These are phyloP conservation scores for Dothidotthia symphoricarpi DNA, from an alignment of 2,329 filamentous ascomycete genomes.

Conservation along the genomic window DNA sequence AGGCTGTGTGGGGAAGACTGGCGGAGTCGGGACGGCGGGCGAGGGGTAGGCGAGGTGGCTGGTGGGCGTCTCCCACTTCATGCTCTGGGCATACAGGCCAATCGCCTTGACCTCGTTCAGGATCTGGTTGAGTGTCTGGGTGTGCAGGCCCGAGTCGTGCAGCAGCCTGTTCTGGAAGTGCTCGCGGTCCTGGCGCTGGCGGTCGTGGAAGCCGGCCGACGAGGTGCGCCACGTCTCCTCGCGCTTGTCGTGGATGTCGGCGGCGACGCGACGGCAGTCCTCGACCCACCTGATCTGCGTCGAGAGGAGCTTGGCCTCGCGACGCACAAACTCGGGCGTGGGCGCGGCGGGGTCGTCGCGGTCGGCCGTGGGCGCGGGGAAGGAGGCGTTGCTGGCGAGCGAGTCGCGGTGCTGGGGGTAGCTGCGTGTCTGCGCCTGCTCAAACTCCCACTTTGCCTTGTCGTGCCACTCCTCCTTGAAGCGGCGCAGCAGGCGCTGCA, in stretches of 20 bases:
- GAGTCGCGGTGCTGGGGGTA: background rate
- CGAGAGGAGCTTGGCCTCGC: slow-evolving; percentile 30
- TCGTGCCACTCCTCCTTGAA: slow-evolving; percentile 39
- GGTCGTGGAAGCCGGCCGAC: slow-evolving; percentile 43
- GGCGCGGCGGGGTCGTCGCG: slow-evolving; percentile 8
- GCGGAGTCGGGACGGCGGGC: slow-evolving; percentile 6
- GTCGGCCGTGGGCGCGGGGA: slow-evolving; percentile 15
- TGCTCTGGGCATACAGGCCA: slow-evolving; percentile 21
- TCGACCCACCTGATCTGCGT: slow-evolving; percentile 42
- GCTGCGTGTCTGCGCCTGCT: slow-evolving; percentile 3
- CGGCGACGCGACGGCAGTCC: slow-evolving; percentile 38
- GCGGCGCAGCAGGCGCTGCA: slow-evolving; percentile 47
- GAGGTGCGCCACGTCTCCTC: slow-evolving; percentile 45
- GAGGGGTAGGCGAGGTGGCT: slow-evolving; percentile 6
- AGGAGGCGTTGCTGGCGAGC: slow-evolving; percentile 8
- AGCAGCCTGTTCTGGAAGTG: slow-evolving; percentile 35
- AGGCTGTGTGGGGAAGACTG: slow-evolving; percentile 12
- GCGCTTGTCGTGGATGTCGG: slow-evolving; percentile 35
- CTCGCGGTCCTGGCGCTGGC: slow-evolving; percentile 37
- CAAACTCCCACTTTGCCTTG: slow-evolving; percentile 8
- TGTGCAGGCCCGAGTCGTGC: slow-evolving; percentile 33
- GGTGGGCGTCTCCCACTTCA: slow-evolving; percentile 32
- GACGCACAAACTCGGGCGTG: slow-evolving; percentile 17
- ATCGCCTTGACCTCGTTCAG: slow-evolving; percentile 29
- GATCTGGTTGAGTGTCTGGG: slow-evolving; percentile 28